Conservation (phyloP, 1,284 basidiomycete genomes). For the Malassezia arunalokei region DNA sequence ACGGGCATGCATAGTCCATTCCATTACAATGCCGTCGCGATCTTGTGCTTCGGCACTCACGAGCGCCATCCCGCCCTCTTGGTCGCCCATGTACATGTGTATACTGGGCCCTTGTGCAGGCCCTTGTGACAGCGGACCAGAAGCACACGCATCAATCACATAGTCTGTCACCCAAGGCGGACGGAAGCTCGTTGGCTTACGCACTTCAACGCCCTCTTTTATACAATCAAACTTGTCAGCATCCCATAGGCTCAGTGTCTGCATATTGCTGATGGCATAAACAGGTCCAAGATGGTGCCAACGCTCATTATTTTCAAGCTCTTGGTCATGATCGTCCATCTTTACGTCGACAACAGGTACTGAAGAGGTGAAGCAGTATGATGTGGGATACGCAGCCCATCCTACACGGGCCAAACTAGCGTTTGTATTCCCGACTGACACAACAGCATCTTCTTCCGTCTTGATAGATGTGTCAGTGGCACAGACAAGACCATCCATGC, state of each 20-base stretch:
- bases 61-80: constrained; percentile 14
- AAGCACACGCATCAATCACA: constrained; percentile 26
- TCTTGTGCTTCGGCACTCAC: not conserved
- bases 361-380: constrained; percentile 6
- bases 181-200: constrained; percentile 22
- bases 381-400: constrained; percentile 17
- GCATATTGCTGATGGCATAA: constrained; percentile 42
- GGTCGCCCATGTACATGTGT: constrained; percentile 10
- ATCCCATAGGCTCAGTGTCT: constrained; percentile 38
- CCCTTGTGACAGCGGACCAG: not conserved
- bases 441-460: constrained; percentile 42
- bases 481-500: constrained; percentile 37
- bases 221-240: constrained; percentile 37
- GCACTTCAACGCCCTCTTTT: constrained; percentile 20
- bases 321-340: constrained; percentile 11
- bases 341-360: constrained; percentile 4
- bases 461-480: constrained; percentile 28
- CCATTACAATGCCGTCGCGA: not conserved
- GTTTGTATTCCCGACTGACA: constrained; percentile 37
- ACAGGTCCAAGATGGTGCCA: constrained; percentile 26
- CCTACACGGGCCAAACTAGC: constrained; percentile 34
- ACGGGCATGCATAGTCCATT: constrained; percentile 10
- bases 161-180: constrained; percentile 40
- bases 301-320: constrained; percentile 16
- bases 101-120: not conserved